These are phyloP conservation scores for Eucommia ulmoides DNA, from an alignment of 257 asterid species.

Conservation along the genomic window DNA sequence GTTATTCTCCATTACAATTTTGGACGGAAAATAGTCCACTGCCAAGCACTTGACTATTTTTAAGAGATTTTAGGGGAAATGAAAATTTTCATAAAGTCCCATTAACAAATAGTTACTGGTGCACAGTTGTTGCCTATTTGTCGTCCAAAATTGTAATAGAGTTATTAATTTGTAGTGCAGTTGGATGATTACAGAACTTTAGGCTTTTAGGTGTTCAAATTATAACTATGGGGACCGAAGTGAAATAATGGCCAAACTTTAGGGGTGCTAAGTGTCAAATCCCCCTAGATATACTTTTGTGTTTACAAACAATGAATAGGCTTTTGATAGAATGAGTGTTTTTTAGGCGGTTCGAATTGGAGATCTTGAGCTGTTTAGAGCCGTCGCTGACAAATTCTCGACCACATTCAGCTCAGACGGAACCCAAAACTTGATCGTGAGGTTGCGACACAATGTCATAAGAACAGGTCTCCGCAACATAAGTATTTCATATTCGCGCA, in stretches of 20 bases:
- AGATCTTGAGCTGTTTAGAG: slow-evolving; percentile 55
- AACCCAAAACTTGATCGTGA: slow-evolving; percentile 51
- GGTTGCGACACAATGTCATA: slow-evolving; percentile 68
- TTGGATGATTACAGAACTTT: too few species aligned
- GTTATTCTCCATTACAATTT: not conserved
- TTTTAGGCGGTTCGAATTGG: slow-evolving; percentile 72
- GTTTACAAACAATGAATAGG: too few species aligned
- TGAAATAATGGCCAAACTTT: too few species aligned
- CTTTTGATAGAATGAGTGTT: slow-evolving; percentile 2
- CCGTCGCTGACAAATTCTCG: slow-evolving; percentile 47
- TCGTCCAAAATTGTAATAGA: too few species aligned
- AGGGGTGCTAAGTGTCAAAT: not conserved
- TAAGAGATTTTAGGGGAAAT: too few species aligned
- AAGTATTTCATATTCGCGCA: slow-evolving; percentile 56
- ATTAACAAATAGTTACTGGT: too few species aligned
- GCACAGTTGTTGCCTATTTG: too few species aligned
- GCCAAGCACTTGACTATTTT: not conserved
- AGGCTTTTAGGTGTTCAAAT: too few species aligned
- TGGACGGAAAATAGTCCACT: not conserved
- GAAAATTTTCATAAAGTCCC: too few species aligned
- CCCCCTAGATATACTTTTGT: slow-evolving; percentile 3
- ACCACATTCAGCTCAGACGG: slow-evolving; percentile 47
- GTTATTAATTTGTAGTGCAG: too few species aligned
- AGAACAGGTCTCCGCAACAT: slow-evolving; percentile 62
- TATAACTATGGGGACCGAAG: not conserved